phyloP scores from a whole-genome alignment of 768 basidiomycete species.

The Amanita rimosa region DNA sequence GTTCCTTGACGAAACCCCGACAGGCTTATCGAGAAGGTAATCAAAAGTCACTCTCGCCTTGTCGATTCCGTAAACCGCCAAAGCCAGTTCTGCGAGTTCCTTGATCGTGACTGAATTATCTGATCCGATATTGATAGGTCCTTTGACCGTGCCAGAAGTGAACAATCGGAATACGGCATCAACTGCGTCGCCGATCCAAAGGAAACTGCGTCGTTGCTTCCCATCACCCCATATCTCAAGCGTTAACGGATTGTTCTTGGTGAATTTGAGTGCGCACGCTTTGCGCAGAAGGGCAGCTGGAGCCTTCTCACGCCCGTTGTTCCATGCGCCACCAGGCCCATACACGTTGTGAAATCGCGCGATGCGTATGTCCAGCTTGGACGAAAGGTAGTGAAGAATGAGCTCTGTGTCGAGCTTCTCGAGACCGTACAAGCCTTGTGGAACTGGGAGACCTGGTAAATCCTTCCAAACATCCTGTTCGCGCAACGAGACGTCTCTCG shows the following conservation, averaged over 20 bases:
- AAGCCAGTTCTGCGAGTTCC: constrained; percentile 29
- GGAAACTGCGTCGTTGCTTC: constrained; percentile 39
- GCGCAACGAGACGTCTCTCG: constrained; percentile 28
- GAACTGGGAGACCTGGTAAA: constrained; percentile 19
- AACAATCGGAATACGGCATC: constrained; percentile 36
- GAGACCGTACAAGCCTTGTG: constrained; percentile 48
- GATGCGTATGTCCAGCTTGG: constrained; percentile 27
- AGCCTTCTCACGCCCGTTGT: constrained; percentile 43
- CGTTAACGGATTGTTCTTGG: constrained; percentile 1
- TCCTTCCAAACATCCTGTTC: constrained; percentile 33
- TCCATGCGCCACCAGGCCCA: constrained; percentile 43
- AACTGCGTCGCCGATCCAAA: constrained; percentile 44
- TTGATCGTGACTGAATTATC: constrained; percentile 29
- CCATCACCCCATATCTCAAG: constrained; percentile 54
- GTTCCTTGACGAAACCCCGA: constrained; percentile 40
- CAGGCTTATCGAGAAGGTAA: constrained; percentile 18
- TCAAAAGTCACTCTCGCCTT: constrained; percentile 16
- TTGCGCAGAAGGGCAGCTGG: constrained; percentile 49
- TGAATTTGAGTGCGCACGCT: constrained; percentile 24
- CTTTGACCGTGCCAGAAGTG: constrained; percentile 17
- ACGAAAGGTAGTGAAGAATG: constrained; percentile 22
- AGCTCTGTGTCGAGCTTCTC: constrained; percentile 45
- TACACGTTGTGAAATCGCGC: constrained; percentile 51
- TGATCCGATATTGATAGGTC: constrained; percentile 42
- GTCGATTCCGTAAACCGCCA: constrained; percentile 19